phyloP scores from a whole-genome alignment of 2,329 filamentous ascomycete genomes.

The Blastomyces gilchristii region DNA sequence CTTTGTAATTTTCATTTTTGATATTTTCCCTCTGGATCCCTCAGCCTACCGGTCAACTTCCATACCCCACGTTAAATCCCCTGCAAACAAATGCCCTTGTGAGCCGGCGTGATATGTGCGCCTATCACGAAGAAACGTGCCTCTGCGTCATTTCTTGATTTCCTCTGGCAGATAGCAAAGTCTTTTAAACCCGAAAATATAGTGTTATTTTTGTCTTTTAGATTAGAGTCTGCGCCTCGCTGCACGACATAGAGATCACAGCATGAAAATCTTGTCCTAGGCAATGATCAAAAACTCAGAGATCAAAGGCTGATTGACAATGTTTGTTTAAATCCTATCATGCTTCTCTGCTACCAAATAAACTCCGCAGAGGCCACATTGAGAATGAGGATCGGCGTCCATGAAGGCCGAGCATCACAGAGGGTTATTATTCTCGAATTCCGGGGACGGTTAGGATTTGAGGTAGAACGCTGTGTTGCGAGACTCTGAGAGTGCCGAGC shows the following conservation, averaged over 20 bases:
- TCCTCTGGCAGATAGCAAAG: background rate
- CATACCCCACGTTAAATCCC: background rate
- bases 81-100: background rate
- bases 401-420: background rate
- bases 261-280: background rate
- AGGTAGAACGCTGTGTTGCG: too few species aligned
- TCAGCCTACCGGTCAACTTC: too few species aligned
- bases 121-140: conserved; percentile 1
- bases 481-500: background rate
- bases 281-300: background rate
- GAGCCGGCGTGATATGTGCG: background rate
- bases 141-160: background rate
- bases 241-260: background rate
- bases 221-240: background rate
- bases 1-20: background rate
- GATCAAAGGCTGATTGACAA: background rate
- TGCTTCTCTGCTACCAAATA: background rate
- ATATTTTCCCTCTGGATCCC: too few species aligned
- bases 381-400: background rate
- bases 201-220: background rate
- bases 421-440: background rate
- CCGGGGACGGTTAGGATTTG: background rate
- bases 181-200: background rate
- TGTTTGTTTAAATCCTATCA: background rate
- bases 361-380: background rate